Percentiles rank a stretch among this genome's conserved stretches.
Evolutionary conservation across 148 eudicot genomes (phyloP).

Genomic region (Gaultheria prostrata): DNA sequence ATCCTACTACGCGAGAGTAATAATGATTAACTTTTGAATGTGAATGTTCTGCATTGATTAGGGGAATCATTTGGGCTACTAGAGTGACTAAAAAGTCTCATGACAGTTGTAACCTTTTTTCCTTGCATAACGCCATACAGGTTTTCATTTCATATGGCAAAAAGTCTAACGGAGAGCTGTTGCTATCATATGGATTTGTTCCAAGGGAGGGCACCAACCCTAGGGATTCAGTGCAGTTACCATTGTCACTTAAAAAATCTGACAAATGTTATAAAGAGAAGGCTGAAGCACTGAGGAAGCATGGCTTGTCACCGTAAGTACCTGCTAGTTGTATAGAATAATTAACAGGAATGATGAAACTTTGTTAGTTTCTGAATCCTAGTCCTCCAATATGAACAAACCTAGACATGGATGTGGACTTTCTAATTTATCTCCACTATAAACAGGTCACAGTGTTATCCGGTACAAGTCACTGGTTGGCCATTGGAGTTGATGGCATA

Average conservation of each 20-base stretch:
- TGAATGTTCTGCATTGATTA: constrained; percentile 9
- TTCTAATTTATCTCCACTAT: not conserved
- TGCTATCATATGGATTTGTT: constrained; percentile 96
- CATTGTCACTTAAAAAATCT: constrained; percentile 62
- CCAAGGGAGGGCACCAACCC: constrained; percentile 97
- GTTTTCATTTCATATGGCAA: constrained; percentile 96
- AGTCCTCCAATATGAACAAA: not conserved
- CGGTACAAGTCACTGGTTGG: constrained; percentile 92
- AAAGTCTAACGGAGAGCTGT: constrained; percentile 92
- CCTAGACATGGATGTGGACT: not conserved
- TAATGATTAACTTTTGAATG: not conserved
- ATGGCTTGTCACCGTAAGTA: constrained; percentile 84
- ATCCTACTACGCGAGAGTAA: not conserved
- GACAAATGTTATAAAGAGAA: constrained; percentile 83
- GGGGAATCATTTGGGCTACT: not conserved
- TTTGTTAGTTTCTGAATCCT: not conserved
- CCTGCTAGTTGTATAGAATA: not conserved
- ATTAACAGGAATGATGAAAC: not conserved
- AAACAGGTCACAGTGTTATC: constrained; percentile 76
- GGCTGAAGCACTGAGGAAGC: constrained; percentile 66
- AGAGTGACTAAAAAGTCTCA: not conserved
- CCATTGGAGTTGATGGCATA: constrained; percentile 93
- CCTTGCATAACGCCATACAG: constrained; percentile 33
- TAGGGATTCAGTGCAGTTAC: constrained; percentile 75
- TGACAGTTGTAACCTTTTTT: not conserved